These are phyloP conservation scores for Zygotorulaspora sp. DNA, from an alignment of 805 yeast species.

Conservation along the genomic window DNA sequence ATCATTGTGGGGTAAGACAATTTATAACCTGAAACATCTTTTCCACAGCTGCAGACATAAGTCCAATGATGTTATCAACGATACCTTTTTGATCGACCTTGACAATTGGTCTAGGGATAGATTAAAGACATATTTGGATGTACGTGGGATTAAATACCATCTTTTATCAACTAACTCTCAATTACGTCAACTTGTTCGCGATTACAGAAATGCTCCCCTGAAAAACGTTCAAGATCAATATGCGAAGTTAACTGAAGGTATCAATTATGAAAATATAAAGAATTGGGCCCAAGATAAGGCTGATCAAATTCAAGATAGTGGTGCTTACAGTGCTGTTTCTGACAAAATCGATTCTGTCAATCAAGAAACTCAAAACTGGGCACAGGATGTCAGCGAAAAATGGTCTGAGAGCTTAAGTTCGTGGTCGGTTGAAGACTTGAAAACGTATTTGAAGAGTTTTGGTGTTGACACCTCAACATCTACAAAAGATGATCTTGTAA, in stretches of 20 bases:
- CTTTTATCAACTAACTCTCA: constrained; percentile 39
- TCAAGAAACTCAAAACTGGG: constrained; percentile 18
- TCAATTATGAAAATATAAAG: constrained; percentile 38
- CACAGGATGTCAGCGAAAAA: constrained; percentile 14
- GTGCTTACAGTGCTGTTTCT: constrained; percentile 12
- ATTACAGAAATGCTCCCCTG: constrained; percentile 38
- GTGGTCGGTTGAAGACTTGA: constrained; percentile 44
- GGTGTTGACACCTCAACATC: constrained; percentile 36
- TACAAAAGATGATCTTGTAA: constrained; percentile 35
- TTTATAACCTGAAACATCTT: constrained; percentile 9
- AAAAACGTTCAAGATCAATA: constrained; percentile 26
- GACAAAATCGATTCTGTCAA: constrained; percentile 11
- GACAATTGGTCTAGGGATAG: constrained; percentile 46
- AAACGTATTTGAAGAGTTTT: constrained; percentile 39
- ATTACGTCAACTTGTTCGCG: constrained; percentile 39
- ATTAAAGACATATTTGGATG: constrained; percentile 39
- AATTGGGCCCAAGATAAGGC: constrained; percentile 36
- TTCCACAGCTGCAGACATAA: constrained; percentile 21
- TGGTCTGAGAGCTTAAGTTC: constrained; percentile 34
- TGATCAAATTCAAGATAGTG: constrained; percentile 13
- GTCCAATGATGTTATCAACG: constrained; percentile 39
- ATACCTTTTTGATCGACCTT: constrained; percentile 43
- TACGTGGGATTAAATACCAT: constrained; percentile 40
- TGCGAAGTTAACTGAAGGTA: constrained; percentile 36
- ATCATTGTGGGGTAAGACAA: constrained; percentile 26